phyloP scores from a whole-genome alignment of 2,329 filamentous ascomycete species.

The Zarea fungicola region DNA sequence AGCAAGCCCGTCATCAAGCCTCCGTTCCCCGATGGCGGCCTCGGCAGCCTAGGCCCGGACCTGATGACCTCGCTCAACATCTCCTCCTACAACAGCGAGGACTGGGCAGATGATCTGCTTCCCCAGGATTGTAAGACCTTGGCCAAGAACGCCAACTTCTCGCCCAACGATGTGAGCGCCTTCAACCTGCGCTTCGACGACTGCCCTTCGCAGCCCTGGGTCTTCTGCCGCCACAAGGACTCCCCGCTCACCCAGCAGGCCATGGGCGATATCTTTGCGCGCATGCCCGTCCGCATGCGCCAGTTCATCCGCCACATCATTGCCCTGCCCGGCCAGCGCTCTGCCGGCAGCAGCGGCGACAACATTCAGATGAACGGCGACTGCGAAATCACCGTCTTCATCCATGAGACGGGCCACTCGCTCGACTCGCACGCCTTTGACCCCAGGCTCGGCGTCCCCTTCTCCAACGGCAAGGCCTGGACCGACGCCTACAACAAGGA shows the following conservation, averaged over 20 bases:
- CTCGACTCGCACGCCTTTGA: conserved; percentile 19
- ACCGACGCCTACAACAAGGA: conserved; percentile 16
- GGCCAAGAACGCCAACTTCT: conserved; percentile 14
- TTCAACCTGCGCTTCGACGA: conserved; percentile 25
- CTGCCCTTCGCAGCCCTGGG: conserved; percentile 23
- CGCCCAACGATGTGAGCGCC: conserved; percentile 19
- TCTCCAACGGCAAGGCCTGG: conserved; percentile 18
- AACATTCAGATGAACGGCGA: conserved; percentile 17
- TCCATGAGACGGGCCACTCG: conserved; percentile 19
- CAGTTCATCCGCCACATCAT: conserved; percentile 22
- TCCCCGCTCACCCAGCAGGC: conserved; percentile 18
- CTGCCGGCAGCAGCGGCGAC: conserved; percentile 17
- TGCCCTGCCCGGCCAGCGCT: conserved; percentile 18
- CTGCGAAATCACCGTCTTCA: conserved; percentile 14
- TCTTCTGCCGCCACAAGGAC: conserved; percentile 26
- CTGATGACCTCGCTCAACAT: conserved; percentile 12
- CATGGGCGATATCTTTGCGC: conserved; percentile 25
- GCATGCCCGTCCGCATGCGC: conserved; percentile 25
- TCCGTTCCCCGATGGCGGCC: conserved; percentile 8
- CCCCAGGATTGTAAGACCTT: conserved; percentile 19
- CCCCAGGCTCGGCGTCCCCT: conserved; percentile 14
- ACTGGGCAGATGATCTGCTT: conserved; percentile 21
- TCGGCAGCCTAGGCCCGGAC: conserved; percentile 10
- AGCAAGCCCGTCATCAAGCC: conserved; percentile 13
- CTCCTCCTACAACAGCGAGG: conserved; percentile 14